phyloP scores from a whole-genome alignment of 345 rosid genomes.

The Pistacia integerrima region DNA sequence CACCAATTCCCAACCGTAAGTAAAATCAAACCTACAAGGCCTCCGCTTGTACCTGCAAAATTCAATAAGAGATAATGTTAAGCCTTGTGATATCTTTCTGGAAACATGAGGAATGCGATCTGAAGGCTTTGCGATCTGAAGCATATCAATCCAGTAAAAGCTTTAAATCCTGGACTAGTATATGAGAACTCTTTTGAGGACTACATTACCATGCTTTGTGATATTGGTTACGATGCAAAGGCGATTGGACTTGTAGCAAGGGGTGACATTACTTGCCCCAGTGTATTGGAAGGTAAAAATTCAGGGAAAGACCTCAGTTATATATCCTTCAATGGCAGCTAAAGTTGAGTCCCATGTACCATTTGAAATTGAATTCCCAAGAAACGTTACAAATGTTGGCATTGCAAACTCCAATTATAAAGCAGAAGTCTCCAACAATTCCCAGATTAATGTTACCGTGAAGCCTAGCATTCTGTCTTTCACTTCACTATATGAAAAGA shows the following conservation, averaged over 20 bases:
- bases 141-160: too few relatives aligned
- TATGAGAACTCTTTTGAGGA: too few relatives aligned
- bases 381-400: slow-evolving; percentile 45
- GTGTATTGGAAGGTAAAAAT: background rate
- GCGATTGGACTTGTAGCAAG: slow-evolving; percentile 22
- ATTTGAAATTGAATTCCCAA: slow-evolving; percentile 25
- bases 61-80: background rate
- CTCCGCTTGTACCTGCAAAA: background rate
- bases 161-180: background rate
- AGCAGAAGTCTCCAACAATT: slow-evolving; percentile 16
- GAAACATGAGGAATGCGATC: background rate
- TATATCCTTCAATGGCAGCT: slow-evolving; percentile 33
- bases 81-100: too few relatives aligned
- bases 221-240: slow-evolving; percentile 18
- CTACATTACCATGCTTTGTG: slow-evolving; percentile 33
- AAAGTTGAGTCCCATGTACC: slow-evolving; percentile 7
- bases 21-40: background rate
- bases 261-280: slow-evolving; percentile 32
- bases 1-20: background rate
- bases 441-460: slow-evolving; percentile 24
- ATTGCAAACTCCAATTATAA: slow-evolving; percentile 26
- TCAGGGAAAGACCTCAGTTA: slow-evolving; percentile 33
- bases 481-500: slow-evolving; percentile 20
- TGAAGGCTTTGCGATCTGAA: too few relatives aligned
- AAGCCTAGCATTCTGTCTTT: slow-evolving; percentile 28